Percentiles rank a stretch among this genome's conserved stretches.
These are phyloP conservation scores for Trametopsis cervina DNA, from an alignment of 768 basidiomycete species.

Conservation along the genomic window DNA sequence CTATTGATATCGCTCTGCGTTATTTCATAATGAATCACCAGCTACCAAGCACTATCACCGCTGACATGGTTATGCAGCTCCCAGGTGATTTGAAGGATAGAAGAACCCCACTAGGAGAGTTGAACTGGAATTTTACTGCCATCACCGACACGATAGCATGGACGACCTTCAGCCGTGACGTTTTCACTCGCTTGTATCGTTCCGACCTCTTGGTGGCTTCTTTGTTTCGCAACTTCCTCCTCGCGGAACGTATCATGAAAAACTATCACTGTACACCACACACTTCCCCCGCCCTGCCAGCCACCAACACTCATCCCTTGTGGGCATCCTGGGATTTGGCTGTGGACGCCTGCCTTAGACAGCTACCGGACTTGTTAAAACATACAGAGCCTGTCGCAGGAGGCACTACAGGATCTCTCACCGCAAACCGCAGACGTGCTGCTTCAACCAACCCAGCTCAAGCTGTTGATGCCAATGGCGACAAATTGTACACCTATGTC, in stretches of 20 bases:
- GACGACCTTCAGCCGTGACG: slow-evolving; percentile 91
- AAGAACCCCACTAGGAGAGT: slow-evolving; percentile 91
- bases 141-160: slow-evolving; percentile 99
- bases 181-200: slow-evolving; percentile 89
- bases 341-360: slow-evolving; percentile 87
- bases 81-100: slow-evolving; percentile 97
- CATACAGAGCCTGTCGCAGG: slow-evolving; percentile 20
- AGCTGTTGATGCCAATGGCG: slow-evolving; percentile 13
- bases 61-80: slow-evolving; percentile 90
- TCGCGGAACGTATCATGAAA: slow-evolving; percentile 97
- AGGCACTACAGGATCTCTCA: slow-evolving; percentile 16
- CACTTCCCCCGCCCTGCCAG: slow-evolving; percentile 83
- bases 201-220: slow-evolving; percentile 95
- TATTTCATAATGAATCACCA: slow-evolving; percentile 90
- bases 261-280: slow-evolving; percentile 96
- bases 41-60: slow-evolving; percentile 69
- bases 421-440: slow-evolving; percentile 21
- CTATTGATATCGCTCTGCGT: slow-evolving; percentile 95
- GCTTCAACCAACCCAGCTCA: slow-evolving; percentile 13
- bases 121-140: slow-evolving; percentile 99
- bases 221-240: slow-evolving; percentile 92
- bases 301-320: slow-evolving; percentile 94
- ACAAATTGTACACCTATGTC: slow-evolving; percentile 63
- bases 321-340: slow-evolving; percentile 99
- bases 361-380: slow-evolving; percentile 78